phyloP scores from a whole-genome alignment of 2,329 filamentous ascomycete genomes.

The Didymella glomerata region DNA sequence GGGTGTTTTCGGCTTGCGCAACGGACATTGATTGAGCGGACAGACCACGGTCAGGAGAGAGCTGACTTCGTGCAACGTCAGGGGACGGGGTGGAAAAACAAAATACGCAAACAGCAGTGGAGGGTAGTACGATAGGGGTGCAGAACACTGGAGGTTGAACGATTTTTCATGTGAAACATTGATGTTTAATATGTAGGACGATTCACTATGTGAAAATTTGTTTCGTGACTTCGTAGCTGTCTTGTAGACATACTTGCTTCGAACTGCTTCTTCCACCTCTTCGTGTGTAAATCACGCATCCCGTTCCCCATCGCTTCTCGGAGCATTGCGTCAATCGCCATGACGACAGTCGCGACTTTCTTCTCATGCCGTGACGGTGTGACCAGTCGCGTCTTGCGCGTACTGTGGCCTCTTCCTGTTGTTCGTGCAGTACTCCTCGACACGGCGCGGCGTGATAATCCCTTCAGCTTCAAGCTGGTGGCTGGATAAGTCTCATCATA shows the following conservation, averaged over 20 bases:
- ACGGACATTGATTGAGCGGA: conserved; percentile 5
- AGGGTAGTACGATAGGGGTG: neutral
- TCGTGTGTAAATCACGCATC: conserved; percentile 9
- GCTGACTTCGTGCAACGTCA: conserved; percentile 7
- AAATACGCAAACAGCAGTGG: neutral
- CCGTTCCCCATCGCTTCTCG: conserved; percentile 21
- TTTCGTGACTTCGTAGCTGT: conserved; percentile 19
- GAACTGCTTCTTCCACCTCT: neutral
- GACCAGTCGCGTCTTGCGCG: conserved; percentile 24
- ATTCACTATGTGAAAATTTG: conserved; percentile 7
- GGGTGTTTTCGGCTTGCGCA: conserved; percentile 17
- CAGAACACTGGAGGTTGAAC: neutral
- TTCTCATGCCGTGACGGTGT: conserved; percentile 23
- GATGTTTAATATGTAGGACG: conserved; percentile 5
- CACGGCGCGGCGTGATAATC: conserved; percentile 4
- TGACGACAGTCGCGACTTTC: conserved; percentile 2
- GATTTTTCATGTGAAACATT: too few relatives aligned
- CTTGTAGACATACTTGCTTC: conserved; percentile 10
- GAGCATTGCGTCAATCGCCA: conserved; percentile 11
- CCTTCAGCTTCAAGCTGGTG: conserved; percentile 22
- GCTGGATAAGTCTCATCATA: conserved; percentile 3
- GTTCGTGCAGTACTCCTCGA: conserved; percentile 1
- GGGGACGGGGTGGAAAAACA: neutral
- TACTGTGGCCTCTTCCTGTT: conserved; percentile 9
- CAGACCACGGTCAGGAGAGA: conserved; percentile 18